Conservation (phyloP, 192 early-diverging fungal genomes). For the Coemansia sp. region DNA sequence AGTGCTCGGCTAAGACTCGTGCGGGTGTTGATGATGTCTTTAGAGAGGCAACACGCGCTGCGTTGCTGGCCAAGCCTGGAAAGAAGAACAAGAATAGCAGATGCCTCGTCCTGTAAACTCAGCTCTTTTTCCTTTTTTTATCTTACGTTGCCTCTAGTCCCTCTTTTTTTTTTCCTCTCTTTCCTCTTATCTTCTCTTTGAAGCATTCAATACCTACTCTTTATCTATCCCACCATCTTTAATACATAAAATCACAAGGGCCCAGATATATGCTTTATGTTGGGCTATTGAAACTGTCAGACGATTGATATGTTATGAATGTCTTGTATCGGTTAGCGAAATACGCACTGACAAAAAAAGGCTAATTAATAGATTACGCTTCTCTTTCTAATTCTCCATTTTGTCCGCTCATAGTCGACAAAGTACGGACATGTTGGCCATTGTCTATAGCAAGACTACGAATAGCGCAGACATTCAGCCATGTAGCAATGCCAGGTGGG, state of each 20-base stretch:
- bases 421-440: too few relatives aligned
- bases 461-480: neutral
- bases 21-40: conserved; percentile 54
- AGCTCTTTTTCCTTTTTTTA: neutral
- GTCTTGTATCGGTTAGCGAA: neutral
- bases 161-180: neutral
- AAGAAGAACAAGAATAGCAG: conserved; percentile 42
- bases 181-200: neutral
- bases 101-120: conserved; percentile 50
- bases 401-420: neutral
- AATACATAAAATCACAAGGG: neutral
- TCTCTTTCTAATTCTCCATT: neutral
- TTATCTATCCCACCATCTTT: neutral
- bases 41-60: conserved; percentile 70
- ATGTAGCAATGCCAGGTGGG: neutral
- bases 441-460: too few relatives aligned
- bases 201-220: conserved; percentile 7
- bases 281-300: neutral
- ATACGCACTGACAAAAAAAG: neutral
- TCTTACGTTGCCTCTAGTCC: conserved; percentile 1
- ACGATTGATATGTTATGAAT: too few relatives aligned
- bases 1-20: conserved; percentile 70
- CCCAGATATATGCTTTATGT: neutral
- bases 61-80: conserved; percentile 61
- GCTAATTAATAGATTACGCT: neutral